phyloP scores from a whole-genome alignment of 192 early-diverging fungal species.

The Coemansia sp. region DNA sequence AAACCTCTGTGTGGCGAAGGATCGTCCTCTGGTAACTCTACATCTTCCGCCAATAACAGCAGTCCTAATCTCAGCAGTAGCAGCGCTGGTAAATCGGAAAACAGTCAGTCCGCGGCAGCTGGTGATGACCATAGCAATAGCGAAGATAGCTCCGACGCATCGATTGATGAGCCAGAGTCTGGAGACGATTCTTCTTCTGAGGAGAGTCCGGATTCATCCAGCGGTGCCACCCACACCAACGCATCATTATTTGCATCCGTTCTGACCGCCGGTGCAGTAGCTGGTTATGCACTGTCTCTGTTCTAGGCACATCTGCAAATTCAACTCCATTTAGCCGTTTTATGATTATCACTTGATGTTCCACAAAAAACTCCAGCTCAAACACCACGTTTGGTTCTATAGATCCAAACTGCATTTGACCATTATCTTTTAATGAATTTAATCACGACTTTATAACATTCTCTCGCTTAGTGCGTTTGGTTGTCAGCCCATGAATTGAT shows the following conservation, averaged over 20 bases:
- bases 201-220: background rate
- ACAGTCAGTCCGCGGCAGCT: background rate
- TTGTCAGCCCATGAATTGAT: background rate
- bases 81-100: background rate
- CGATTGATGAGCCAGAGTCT: background rate
- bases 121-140: background rate
- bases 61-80: background rate
- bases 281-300: background rate
- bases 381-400: background rate
- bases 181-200: background rate
- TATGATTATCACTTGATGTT: background rate
- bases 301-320: background rate
- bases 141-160: background rate
- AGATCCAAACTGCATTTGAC: background rate
- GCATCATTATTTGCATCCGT: background rate
- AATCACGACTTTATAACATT: background rate
- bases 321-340: background rate
- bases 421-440: background rate
- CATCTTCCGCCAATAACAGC: background rate
- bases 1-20: slow-evolving; percentile 15
- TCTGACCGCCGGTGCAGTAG: background rate
- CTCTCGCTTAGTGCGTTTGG: background rate
- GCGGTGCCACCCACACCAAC: background rate
- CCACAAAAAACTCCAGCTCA: no score
- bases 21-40: background rate